These are phyloP conservation scores for Glutinoglossum americanum DNA, from an alignment of 495 filamentous ascomycete species.

Conservation along the genomic window DNA sequence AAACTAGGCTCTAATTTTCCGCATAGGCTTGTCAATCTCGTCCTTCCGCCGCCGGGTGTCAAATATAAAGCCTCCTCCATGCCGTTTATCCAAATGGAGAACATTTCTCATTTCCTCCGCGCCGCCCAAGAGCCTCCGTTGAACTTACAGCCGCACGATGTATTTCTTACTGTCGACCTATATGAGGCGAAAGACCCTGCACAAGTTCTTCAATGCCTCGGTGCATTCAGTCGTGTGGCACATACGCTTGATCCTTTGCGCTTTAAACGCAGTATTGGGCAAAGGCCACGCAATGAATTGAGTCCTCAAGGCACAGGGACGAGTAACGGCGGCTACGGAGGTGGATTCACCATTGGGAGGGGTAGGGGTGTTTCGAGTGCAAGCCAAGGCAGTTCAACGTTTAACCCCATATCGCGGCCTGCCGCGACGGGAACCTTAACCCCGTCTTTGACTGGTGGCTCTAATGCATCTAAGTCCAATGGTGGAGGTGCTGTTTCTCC, in stretches of 20 bases:
- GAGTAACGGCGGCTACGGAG: constrained; percentile 12
- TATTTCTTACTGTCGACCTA: constrained; percentile 93
- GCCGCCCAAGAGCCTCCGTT: constrained; percentile 69
- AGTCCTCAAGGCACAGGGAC: constrained; percentile 52
- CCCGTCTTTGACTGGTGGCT: constrained; percentile 30
- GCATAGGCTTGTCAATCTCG: constrained; percentile 61
- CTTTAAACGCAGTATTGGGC: constrained; percentile 54
- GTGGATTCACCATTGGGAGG: constrained; percentile 14
- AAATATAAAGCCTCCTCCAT: constrained; percentile 66
- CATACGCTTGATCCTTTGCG: constrained; percentile 49
- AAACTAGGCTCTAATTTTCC: not conserved
- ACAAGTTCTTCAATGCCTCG: constrained; percentile 84
- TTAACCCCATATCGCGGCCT: constrained; percentile 8
- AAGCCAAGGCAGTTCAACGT: constrained; percentile 32
- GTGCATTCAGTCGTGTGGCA: constrained; percentile 76
- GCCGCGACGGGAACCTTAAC: constrained; percentile 20
- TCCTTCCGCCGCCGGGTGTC: constrained; percentile 52
- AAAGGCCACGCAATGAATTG: constrained; percentile 35
- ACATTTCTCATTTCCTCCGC: constrained; percentile 88
- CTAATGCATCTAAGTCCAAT: constrained; percentile 15
- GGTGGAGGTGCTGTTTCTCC: constrained; percentile 20
- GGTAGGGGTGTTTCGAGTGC: constrained; percentile 43
- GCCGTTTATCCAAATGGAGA: constrained; percentile 99
- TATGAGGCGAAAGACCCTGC: constrained; percentile 93
- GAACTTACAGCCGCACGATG: constrained; percentile 75